A percentile compares a stretch with the other conserved stretches of the same genome.
Evolutionary conservation across 148 eudicot genomes (phyloP).

Genomic region (Chenopodium formosanum): DNA sequence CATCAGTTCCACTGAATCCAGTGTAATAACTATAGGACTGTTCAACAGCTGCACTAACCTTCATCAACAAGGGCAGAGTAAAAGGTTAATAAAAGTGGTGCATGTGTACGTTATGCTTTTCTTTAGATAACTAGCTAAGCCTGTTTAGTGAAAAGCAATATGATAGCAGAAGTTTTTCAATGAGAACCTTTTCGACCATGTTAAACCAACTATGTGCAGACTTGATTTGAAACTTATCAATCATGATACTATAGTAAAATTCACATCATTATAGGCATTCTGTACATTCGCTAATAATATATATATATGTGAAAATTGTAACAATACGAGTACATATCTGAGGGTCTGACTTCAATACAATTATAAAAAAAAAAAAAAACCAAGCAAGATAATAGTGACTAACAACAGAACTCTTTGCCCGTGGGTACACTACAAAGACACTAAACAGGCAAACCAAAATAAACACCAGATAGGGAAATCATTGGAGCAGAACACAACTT

Average conservation of each 20-base stretch:
- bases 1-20: constrained; percentile 40
- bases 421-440: neutral
- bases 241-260: neutral
- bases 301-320: too few relatives aligned
- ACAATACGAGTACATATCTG: too few relatives aligned
- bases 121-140: neutral
- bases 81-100: neutral
- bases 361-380: neutral
- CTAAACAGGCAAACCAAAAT: neutral
- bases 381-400: neutral
- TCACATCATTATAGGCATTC: neutral
- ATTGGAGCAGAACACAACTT: constrained; percentile 26
- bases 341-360: too few relatives aligned
- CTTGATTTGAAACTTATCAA: neutral
- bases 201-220: neutral
- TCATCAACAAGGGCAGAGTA: constrained; percentile 18
- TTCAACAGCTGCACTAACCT: constrained; percentile 41
- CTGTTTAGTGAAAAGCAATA: too few relatives aligned
- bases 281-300: neutral
- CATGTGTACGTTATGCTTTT: neutral
- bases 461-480: neutral
- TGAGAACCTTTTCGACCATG: neutral
- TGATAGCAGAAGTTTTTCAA: neutral
- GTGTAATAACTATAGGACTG: constrained; percentile 41
- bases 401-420: constrained; percentile 3